Evolutionary conservation across 176 grass and related monocot genomes (phyloP).

Genomic region (Secale cereale): DNA sequence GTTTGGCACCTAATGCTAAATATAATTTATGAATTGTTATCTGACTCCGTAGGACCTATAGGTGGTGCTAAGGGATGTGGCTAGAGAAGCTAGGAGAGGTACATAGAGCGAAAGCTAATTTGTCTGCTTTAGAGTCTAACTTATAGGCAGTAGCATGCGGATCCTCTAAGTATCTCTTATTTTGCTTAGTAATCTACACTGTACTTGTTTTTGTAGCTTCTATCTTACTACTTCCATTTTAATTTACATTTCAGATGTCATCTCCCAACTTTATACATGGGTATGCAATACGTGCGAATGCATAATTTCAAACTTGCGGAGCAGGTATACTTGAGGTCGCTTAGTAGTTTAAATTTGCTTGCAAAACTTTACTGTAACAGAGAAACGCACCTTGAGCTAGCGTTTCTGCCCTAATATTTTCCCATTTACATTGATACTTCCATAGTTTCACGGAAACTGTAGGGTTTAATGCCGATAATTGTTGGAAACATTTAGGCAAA

Average conservation of each 20-base stretch:
- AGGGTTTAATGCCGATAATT: neutral
- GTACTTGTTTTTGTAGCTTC: constrained; percentile 7
- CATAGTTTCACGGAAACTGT: neutral
- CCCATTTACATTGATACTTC: neutral
- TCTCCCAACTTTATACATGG: constrained; percentile 91
- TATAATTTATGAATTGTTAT: neutral
- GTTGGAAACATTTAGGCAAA: neutral
- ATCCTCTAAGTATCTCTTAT: neutral
- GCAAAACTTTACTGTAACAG: constrained; percentile 5
- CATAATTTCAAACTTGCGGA: constrained; percentile 94
- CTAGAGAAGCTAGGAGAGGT: neutral
- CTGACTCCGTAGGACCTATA: neutral
- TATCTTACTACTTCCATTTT: constrained; percentile 23
- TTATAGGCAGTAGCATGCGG: neutral
- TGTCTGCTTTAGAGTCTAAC: neutral
- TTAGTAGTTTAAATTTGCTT: neutral
- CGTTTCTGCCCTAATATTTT: neutral
- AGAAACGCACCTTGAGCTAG: neutral
- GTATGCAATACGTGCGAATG: constrained; percentile 91
- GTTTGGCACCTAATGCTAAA: neutral
- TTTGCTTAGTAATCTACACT: neutral
- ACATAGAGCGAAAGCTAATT: neutral
- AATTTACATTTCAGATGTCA: constrained; percentile 72
- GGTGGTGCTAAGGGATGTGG: neutral
- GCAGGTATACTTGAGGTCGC: constrained; percentile 55